Base-by-base conservation (phyloP, 768 basidiomycete genomes). In the Boletus vermiculosoides region DNA sequence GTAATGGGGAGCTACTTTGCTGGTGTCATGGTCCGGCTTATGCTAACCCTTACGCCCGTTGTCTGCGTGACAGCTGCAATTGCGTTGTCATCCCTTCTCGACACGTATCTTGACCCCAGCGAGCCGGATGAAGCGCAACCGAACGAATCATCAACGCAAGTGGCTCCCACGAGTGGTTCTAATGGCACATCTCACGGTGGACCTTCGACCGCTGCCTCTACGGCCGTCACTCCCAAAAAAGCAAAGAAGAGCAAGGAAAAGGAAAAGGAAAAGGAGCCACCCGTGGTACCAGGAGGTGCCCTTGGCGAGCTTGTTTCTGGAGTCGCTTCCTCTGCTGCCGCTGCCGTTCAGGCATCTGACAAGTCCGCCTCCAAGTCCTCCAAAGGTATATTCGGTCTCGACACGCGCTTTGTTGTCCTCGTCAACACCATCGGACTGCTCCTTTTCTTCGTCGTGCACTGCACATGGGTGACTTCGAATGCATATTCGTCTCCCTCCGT, bases 401-500 rank as follows among this genome's bases (percentile, higher is more conserved):
- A 97, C 71, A 85, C 87, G 1, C 91, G 97, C 45, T 62, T 91
- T 44, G 71, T 83, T 22, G 85, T 98, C 51, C 66, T 98, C 61
- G 45, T 86, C 67, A 90, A 93, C 67, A 80, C 90, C 20, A 67
- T 91, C 42, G 82, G 82, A 62, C 78, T 98, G 78, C 84, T 98
- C 45, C 68, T 85, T 23, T 87, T 94, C 77, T 98, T 99, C 70
- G 95, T 98, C 50, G 77, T 90, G 63, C 97, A 99, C 74, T 98
- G 93, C 75, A 98, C 97, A 1, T 98, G 89, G 86, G 95, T 94
- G 23, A 98, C 97, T 1, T 85, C 94, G 31, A 84, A 77, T 60
- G 95, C 97, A 1, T 98, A 98, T 75, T 98, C 97, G 8, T 98
- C 95, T 0, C 97, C 97, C 0, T 98, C 95, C 28, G 97, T 98